These are phyloP conservation scores for Phytopythium delawarense DNA, from an alignment of 352 stramenopile genomes.

Conservation along the genomic window DNA sequence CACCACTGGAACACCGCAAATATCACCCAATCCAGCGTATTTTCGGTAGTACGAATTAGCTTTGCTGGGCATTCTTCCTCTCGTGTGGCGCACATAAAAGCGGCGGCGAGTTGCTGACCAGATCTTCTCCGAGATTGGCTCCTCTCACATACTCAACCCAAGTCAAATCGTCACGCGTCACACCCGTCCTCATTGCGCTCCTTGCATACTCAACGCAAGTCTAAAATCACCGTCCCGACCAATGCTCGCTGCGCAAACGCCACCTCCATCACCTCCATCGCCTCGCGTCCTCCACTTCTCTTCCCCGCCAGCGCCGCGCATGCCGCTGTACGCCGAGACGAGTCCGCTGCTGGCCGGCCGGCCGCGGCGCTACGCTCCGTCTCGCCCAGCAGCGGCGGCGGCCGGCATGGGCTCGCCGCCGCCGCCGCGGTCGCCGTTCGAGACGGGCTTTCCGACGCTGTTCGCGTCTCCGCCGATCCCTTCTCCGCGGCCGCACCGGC, in stretches of 20 bases:
- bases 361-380: background rate
- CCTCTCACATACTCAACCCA: background rate
- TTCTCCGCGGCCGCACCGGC: conserved; percentile 46
- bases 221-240: background rate
- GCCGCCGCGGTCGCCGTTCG: conserved; percentile 56
- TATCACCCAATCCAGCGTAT: background rate
- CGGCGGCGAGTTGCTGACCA: background rate
- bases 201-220: background rate
- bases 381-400: conserved; percentile 6
- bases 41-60: background rate
- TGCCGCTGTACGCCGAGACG: conserved; percentile 11
- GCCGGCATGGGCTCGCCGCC: conserved; percentile 13
- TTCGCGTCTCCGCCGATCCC: conserved; percentile 47
- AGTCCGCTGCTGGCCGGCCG: conserved; percentile 18
- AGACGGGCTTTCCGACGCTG: conserved; percentile 67
- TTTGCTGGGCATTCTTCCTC: background rate
- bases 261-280: background rate
- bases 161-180: background rate
- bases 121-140: background rate
- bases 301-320: background rate
- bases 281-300: background rate
- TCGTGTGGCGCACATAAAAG: background rate
- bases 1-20: too few relatives aligned
- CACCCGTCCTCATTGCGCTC: background rate
- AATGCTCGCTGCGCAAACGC: background rate